Base-by-base conservation (phyloP, 1,139 yeast species). In the Ogataea hybrid region DNA sequence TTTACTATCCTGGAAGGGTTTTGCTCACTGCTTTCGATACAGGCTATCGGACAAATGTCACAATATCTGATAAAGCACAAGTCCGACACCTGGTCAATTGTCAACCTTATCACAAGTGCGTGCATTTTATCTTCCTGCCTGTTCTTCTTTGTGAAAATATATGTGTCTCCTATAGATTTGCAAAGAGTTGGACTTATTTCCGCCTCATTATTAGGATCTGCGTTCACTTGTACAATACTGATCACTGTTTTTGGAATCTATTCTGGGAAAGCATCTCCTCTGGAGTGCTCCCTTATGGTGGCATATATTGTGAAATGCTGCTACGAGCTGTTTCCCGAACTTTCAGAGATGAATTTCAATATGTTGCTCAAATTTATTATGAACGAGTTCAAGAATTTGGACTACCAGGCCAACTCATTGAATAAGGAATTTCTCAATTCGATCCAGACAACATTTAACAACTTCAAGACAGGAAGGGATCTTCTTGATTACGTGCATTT, bases 281-380 rank as follows among this genome's bases (percentile, higher is more conserved):
- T 89, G 44, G 98, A 92, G 63, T 78, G 90, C 25, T 85, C 96
- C 6, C 68, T 90, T 46, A 71, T 92, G 54, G 83, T 88, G 59
- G 94, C 95, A 10, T 92, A 92, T 62, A 83, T 90, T 52, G 96
- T 92, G 14, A 84, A 95, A 61, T 88, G 96, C 54, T 79, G 89
- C 44, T 90, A 90, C 62, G 94, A 89, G 58, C 81, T 95, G 4
- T 87, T 89, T 56, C 96, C 97, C 0, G 87, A 84, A 52, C 72
- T 89, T 39, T 79, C 87, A 4, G 73, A 73, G 52, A 69, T 69
- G 51, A 80, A 62, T 43, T 53, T 62, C 30, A 55, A 58, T 29
- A 49, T 48, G 22, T 49, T 62, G 45, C 51, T 61, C 28, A 60
- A 61, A 33, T 62, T 62, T 31, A 53, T 63, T 64, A 69, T 56